Percentiles rank a stretch among this genome's conserved stretches.
Conservation (phyloP, 352 stramenopile genomes). For the Globisporangium cystogenes region DNA sequence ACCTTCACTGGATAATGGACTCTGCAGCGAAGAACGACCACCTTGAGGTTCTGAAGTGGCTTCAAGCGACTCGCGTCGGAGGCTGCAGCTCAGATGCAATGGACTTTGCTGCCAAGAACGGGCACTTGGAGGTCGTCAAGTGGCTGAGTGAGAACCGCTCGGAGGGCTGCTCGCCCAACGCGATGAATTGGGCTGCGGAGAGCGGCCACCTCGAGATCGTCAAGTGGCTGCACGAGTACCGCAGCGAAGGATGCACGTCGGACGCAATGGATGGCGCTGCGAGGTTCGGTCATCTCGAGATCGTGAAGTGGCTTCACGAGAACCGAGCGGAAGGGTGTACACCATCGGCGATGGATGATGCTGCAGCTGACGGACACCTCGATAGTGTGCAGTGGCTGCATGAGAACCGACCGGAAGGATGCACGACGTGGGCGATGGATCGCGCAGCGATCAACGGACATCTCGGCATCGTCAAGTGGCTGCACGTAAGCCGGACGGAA, state of each 20-base stretch:
- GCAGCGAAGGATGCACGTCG: slow-evolving; percentile 19
- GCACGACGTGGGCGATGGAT: slow-evolving; percentile 4
- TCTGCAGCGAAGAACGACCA: not conserved
- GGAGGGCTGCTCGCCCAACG: not conserved
- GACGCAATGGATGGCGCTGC: not conserved
- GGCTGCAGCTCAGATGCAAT: not conserved
- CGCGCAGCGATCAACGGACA: slow-evolving; percentile 9
- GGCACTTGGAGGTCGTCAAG: not conserved
- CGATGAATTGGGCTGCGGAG: not conserved
- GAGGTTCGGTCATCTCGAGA: slow-evolving; percentile 15
- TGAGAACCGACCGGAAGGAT: slow-evolving; percentile 20
- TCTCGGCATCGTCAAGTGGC: slow-evolving; percentile 23
- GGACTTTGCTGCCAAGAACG: not conserved
- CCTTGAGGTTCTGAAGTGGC: not conserved
- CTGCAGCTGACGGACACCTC: slow-evolving; percentile 14
- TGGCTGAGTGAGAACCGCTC: not conserved
- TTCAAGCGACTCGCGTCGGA: not conserved
- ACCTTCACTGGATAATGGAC: not conserved
- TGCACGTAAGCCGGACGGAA: slow-evolving; percentile 22
- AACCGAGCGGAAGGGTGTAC: slow-evolving; percentile 23
- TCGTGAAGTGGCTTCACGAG: slow-evolving; percentile 27
- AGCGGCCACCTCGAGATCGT: slow-evolving; percentile 22
- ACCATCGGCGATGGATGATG: not conserved
- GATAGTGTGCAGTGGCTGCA: slow-evolving; percentile 28
- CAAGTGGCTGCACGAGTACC: slow-evolving; percentile 24